Conservation (phyloP, 2,329 filamentous ascomycete genomes). For the Escovopsis weberi region DNA sequence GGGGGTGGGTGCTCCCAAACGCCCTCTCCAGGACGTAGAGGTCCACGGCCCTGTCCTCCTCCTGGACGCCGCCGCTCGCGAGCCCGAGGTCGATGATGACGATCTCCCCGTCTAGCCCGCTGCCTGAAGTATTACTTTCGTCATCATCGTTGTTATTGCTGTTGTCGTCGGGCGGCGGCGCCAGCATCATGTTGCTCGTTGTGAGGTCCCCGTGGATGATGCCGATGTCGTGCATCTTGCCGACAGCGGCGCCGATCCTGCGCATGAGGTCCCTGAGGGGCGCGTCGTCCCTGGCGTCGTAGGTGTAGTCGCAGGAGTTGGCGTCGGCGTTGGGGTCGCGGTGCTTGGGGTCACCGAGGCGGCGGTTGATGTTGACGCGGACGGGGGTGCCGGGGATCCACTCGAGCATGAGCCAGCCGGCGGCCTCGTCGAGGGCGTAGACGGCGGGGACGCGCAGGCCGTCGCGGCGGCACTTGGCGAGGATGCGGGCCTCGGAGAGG, state of each 20-base stretch:
- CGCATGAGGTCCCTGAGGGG: conserved; percentile 49
- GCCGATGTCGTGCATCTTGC: conserved; percentile 65
- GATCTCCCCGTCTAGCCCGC: conserved; percentile 51
- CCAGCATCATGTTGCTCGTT: conserved; percentile 90
- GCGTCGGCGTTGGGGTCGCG: too few species aligned
- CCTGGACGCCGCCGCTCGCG: conserved; percentile 62
- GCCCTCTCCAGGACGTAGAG: conserved; percentile 90
- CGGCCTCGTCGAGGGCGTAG: conserved; percentile 48
- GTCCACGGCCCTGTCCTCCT: conserved; percentile 92
- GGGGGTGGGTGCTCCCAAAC: conserved; percentile 87
- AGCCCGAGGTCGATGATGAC: conserved; percentile 92
- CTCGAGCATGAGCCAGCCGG: conserved; percentile 69
- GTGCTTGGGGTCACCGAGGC: conserved; percentile 30
- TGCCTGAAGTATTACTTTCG: conserved; percentile 4
- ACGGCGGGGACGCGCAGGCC: conserved; percentile 73
- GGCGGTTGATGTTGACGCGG: conserved; percentile 52
- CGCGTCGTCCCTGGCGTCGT: conserved; percentile 26
- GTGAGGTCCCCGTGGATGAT: conserved; percentile 92
- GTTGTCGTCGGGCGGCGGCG: conserved; percentile 14
- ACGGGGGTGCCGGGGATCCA: conserved; percentile 68
- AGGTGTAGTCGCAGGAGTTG: conserved; percentile 19
- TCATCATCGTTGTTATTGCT: conserved; percentile 9
- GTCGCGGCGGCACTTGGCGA: conserved; percentile 64
- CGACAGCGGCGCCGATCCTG: conserved; percentile 57
- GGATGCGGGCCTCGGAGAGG: conserved; percentile 73